Evolutionary conservation across 2,329 filamentous ascomycete species (phyloP).

Genomic region (Microdochium trichocladiopsis): DNA sequence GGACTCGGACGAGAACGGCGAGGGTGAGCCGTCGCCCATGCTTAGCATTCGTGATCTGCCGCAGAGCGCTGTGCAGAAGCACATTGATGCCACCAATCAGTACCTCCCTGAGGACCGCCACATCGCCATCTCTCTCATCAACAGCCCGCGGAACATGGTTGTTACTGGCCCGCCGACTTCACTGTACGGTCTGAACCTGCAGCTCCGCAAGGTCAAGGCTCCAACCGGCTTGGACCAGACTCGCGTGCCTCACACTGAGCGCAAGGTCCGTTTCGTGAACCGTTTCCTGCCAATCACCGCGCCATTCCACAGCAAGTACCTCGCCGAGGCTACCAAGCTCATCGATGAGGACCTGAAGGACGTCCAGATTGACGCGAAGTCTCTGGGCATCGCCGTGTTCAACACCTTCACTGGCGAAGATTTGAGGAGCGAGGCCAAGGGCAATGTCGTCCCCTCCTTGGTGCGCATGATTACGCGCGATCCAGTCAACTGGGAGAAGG

Average conservation of each 20-base stretch:
- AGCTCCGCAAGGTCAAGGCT: constrained; percentile 93
- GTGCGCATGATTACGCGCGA: constrained; percentile 93
- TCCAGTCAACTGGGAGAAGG: constrained; percentile 91
- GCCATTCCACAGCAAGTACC: constrained; percentile 96
- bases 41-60: constrained; percentile 92
- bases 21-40: constrained; percentile 96
- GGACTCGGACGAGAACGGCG: constrained; percentile 88
- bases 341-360: constrained; percentile 85
- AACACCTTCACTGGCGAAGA: constrained; percentile 88
- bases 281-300: constrained; percentile 96
- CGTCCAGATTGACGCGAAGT: constrained; percentile 64
- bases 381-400: constrained; percentile 78
- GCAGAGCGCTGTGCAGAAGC: constrained; percentile 82
- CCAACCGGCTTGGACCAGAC: constrained; percentile 96
- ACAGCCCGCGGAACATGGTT: constrained; percentile 95
- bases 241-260: constrained; percentile 86
- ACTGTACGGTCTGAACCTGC: constrained; percentile 89
- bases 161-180: constrained; percentile 95
- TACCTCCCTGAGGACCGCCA: constrained; percentile 89
- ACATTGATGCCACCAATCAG: constrained; percentile 94
- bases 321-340: constrained; percentile 71
- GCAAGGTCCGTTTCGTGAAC: constrained; percentile 94
- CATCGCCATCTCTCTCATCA: constrained; percentile 90
- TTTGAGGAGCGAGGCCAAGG: constrained; percentile 60
- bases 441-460: constrained; percentile 78